Evolutionary conservation across 805 yeast species (phyloP).

Genomic region (Myxozyma melibiosi): DNA sequence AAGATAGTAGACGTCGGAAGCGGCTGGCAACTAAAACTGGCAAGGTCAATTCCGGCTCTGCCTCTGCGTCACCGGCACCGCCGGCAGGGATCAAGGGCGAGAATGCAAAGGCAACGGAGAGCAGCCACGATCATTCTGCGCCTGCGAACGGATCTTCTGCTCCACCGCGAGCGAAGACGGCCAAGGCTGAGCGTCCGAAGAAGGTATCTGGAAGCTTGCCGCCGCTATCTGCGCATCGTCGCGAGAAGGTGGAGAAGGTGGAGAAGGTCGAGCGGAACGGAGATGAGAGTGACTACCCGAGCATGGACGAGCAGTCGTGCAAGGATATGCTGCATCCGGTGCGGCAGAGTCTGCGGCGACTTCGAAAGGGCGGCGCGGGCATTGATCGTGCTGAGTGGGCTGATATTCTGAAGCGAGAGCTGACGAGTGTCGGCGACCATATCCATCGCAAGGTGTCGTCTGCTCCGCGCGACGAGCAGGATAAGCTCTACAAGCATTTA

Average conservation of each 20-base stretch:
- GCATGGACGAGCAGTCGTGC: constrained; percentile 76
- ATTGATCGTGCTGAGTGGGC: constrained; percentile 80
- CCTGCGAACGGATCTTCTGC: neutral
- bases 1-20: constrained; percentile 33
- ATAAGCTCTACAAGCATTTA: constrained; percentile 59
- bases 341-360: constrained; percentile 61
- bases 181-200: constrained; percentile 11
- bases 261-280: constrained; percentile 26
- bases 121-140: neutral
- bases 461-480: constrained; percentile 40
- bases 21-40: constrained; percentile 26
- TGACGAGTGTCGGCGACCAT: constrained; percentile 72
- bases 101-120: neutral
- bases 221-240: constrained; percentile 4
- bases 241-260: constrained; percentile 19
- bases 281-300: constrained; percentile 60
- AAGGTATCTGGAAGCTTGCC: neutral
- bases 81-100: constrained; percentile 1
- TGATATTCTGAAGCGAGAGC: constrained; percentile 63
- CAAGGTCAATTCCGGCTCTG: constrained; percentile 20
- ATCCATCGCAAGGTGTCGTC: constrained; percentile 51
- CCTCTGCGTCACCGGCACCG: constrained; percentile 29
- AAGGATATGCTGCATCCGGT: constrained; percentile 65
- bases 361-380: constrained; percentile 73
- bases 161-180: neutral